Conservation (phyloP, 768 basidiomycete genomes). For the Tricholoma sp. region DNA sequence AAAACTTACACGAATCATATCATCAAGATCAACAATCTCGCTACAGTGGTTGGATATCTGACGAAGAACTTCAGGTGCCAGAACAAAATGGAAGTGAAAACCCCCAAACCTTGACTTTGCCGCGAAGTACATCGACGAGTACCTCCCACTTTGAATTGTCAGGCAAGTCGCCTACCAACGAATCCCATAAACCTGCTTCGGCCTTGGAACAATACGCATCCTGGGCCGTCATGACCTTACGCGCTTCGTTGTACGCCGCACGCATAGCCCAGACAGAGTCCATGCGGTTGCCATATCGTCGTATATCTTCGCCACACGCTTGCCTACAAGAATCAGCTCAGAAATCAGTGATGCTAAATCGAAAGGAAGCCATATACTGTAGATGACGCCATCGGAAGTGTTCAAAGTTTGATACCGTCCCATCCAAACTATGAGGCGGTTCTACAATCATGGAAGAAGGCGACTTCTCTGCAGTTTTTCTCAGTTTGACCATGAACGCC, state of each 20-base stretch:
- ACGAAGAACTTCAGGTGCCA: neutral
- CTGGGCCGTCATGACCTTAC: slow-evolving; percentile 61
- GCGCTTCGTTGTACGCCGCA: slow-evolving; percentile 73
- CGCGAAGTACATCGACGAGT: slow-evolving; percentile 78
- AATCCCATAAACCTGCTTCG: slow-evolving; percentile 42
- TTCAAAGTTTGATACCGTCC: slow-evolving; percentile 31
- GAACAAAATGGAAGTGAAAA: neutral
- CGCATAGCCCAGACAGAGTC: slow-evolving; percentile 77
- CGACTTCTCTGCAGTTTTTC: slow-evolving; percentile 71
- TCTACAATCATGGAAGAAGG: slow-evolving; percentile 82
- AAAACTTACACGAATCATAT: slow-evolving; percentile 54
- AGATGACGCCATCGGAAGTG: slow-evolving; percentile 74
- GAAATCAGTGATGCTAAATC: slow-evolving; percentile 3
- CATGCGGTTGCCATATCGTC: slow-evolving; percentile 57
- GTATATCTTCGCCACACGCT: slow-evolving; percentile 55
- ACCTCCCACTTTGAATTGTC: slow-evolving; percentile 71
- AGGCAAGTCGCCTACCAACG: slow-evolving; percentile 48
- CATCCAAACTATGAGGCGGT: slow-evolving; percentile 62
- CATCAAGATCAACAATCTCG: slow-evolving; percentile 70
- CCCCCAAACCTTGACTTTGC: slow-evolving; percentile 70
- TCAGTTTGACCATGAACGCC: slow-evolving; percentile 81
- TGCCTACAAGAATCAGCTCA: slow-evolving; percentile 32
- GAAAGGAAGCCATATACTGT: slow-evolving; percentile 43
- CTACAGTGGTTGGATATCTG: slow-evolving; percentile 67
- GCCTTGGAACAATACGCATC: slow-evolving; percentile 67